These are phyloP conservation scores for Alnus rubra DNA, from an alignment of 306 rosid species.

Conservation along the genomic window DNA sequence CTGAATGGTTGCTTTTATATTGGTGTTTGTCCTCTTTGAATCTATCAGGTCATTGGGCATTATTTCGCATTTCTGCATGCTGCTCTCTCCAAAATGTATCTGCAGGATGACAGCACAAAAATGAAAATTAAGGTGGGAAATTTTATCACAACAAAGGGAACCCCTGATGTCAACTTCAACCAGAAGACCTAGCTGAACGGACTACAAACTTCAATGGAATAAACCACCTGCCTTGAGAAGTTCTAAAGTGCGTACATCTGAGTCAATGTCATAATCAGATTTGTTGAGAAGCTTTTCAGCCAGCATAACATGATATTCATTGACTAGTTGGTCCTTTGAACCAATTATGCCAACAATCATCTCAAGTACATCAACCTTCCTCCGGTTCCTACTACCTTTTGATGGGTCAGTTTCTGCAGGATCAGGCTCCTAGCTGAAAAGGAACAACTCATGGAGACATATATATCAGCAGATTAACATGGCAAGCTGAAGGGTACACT, in stretches of 20 bases:
- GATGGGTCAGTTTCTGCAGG: slow-evolving; percentile 96
- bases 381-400: slow-evolving; percentile 83
- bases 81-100: slow-evolving; percentile 97
- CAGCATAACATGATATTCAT: slow-evolving; percentile 95
- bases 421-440: slow-evolving; percentile 95
- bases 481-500: slow-evolving; percentile 14
- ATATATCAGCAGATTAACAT: slow-evolving; percentile 22
- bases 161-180: slow-evolving; percentile 17
- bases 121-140: slow-evolving; percentile 24
- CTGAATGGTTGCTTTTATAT: slow-evolving; percentile 96
- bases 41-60: slow-evolving; percentile 94
- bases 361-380: slow-evolving; percentile 97
- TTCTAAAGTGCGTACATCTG: slow-evolving; percentile 93
- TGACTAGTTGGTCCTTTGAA: slow-evolving; percentile 93
- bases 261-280: slow-evolving; percentile 91
- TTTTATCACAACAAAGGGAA: no score
- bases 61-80: slow-evolving; percentile 96
- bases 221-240: slow-evolving; percentile 73
- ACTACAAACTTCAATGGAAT: slow-evolving; percentile 1
- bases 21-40: slow-evolving; percentile 75
- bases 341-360: slow-evolving; percentile 95
- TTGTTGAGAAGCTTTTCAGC: slow-evolving; percentile 96
- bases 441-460: slow-evolving; percentile 19
- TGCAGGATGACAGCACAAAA: slow-evolving; percentile 39
- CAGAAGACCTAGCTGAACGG: slow-evolving; percentile 19